Evolutionary conservation across 331 rosid species (phyloP), one percentile per base, ranked within the genome.

Genomic region (Quercus lobata): DNA sequence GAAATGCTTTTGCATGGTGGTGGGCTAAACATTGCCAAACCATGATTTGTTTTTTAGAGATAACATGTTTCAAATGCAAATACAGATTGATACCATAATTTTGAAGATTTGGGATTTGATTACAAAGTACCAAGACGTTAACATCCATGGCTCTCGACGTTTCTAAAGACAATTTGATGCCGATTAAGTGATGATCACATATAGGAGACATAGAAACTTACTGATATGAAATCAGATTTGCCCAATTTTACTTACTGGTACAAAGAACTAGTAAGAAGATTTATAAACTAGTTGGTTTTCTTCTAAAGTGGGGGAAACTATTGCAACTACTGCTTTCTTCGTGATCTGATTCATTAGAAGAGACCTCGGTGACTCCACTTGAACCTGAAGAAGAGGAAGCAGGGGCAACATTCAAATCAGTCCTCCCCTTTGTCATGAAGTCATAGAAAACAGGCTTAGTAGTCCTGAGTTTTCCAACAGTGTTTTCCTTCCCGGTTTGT

Each of bases 291-390:
- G 44, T 80, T 77, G 86, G 86, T 81, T 91, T 88, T 79, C 79
- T 84, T 84, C 89, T 82, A 35, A 80, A 70, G 54, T 61, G 70
- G 49, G 91, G 90, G 57, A 86, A 75, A 78, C 80, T 89, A 58
- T 85, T 84, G 90, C 91, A 83, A 81, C 88, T 89, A 82, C 96
- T 93, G 81, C 87, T 93, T 74, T 90, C 97, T 80, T 91, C 97
- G 22, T 80, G 90, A 63, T 91, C 97, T 1, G 84, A 75, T 49
- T 89, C 97, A 44, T 83, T 78, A 17, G 88, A 81, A 24, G 90
- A 81, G 76, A 83, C 80, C 56, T 87, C 89, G 6, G 97, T 90
- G 85, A 94, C 82, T 82, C 91, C 98, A 73, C 98, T 93, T 0
- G 86, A 81, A 22, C 80, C 91, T 1, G 97, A 91, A 69, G 92